phyloP scores from a whole-genome alignment of 441 rosid genomes.

The Lepidium campestre region DNA sequence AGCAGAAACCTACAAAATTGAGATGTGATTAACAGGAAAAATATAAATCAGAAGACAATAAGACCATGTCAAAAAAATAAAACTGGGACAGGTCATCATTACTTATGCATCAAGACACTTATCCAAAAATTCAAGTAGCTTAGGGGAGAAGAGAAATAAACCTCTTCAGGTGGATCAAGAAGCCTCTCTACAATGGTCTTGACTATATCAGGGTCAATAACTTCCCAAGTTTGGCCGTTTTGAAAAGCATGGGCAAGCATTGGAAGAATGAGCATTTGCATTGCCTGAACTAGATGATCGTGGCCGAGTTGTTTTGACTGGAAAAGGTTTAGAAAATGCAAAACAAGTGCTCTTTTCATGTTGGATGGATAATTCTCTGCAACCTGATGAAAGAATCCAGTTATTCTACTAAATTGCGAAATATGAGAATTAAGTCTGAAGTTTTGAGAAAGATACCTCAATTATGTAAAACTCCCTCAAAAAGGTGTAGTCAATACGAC shows the following conservation, averaged over 20 bases:
- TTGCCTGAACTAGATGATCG: conserved; percentile 88
- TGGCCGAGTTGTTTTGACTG: conserved; percentile 85
- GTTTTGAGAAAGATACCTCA: conserved; percentile 49
- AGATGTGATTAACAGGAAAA: neutral
- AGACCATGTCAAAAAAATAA: neutral
- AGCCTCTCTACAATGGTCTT: conserved; percentile 96
- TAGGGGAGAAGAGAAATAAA: conserved; percentile 20
- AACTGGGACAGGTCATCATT: conserved; percentile 5
- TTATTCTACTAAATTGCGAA: conserved; percentile 14
- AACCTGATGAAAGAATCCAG: conserved; percentile 47
- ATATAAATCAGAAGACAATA: neutral
- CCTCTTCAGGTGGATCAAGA: conserved; percentile 99
- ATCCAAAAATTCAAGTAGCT: neutral
- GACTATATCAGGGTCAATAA: conserved; percentile 76
- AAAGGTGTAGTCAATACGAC: conserved; percentile 94
- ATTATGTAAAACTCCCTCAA: conserved; percentile 94
- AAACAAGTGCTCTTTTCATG: conserved; percentile 74
- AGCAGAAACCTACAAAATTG: conserved; percentile 60
- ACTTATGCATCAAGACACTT: no score
- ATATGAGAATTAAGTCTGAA: neutral
- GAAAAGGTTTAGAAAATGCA: conserved; percentile 87
- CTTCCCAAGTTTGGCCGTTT: conserved; percentile 91
- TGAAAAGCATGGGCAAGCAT: conserved; percentile 96
- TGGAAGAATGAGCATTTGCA: conserved; percentile 99
- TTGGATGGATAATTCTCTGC: conserved; percentile 85